These are phyloP conservation scores for Glaciozyma antarctica DNA, from an alignment of 768 basidiomycete species.

Conservation along the genomic window DNA sequence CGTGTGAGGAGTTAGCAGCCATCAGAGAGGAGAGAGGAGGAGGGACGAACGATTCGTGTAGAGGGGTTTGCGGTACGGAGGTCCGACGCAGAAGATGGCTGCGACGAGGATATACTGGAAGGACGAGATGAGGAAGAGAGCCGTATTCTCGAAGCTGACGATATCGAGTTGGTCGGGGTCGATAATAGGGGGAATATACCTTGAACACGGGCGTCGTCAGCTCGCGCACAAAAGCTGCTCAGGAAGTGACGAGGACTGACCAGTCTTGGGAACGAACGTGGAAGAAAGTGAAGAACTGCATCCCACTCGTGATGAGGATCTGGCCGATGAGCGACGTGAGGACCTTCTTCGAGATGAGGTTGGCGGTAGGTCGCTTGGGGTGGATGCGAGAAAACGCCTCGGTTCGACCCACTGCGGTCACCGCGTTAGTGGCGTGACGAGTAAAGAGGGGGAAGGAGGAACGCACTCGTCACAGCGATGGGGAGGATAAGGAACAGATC, in stretches of 20 bases:
- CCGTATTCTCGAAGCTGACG: slow-evolving; percentile 83
- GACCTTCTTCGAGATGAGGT: slow-evolving; percentile 89
- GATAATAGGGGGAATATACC: slow-evolving; percentile 66
- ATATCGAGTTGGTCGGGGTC: slow-evolving; percentile 66
- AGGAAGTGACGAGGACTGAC: slow-evolving; percentile 44
- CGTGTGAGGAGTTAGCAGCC: slow-evolving; percentile 6
- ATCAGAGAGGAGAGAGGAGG: slow-evolving; percentile 2
- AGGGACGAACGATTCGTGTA: slow-evolving; percentile 73
- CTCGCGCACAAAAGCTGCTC: neutral
- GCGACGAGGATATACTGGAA: slow-evolving; percentile 98
- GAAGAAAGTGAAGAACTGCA: slow-evolving; percentile 79
- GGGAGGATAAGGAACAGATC: slow-evolving; percentile 98
- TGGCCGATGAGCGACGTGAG: slow-evolving; percentile 88
- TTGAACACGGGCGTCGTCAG: slow-evolving; percentile 36
- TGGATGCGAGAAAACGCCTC: slow-evolving; percentile 77
- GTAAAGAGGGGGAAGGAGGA: neutral
- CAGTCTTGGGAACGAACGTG: slow-evolving; percentile 80
- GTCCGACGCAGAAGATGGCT: slow-evolving; percentile 94
- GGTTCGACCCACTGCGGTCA: slow-evolving; percentile 75
- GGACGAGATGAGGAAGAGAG: slow-evolving; percentile 83
- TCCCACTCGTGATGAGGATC: slow-evolving; percentile 67
- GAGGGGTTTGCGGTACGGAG: slow-evolving; percentile 88
- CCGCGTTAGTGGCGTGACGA: neutral
- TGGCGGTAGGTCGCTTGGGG: slow-evolving; percentile 86
- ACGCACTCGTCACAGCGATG: slow-evolving; percentile 85